Conservation (phyloP, 2,329 filamentous ascomycete genomes). For the Rutstroemia sp. region DNA sequence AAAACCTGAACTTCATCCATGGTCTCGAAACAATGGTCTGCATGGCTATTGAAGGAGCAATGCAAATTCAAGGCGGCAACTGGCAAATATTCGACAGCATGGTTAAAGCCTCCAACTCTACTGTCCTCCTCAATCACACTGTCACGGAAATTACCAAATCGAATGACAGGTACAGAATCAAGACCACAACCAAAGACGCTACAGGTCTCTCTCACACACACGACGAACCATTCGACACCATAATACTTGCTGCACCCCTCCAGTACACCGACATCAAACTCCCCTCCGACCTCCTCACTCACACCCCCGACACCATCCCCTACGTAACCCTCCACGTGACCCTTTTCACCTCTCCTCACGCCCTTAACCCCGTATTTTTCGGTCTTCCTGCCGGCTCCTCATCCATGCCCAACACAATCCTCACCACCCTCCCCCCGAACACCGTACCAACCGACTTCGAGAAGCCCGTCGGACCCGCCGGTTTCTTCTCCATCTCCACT, state of each 20-base stretch:
- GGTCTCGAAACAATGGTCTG: slow-evolving; percentile 83
- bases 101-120: slow-evolving; percentile 56
- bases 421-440: slow-evolving; percentile 68
- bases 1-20: slow-evolving; percentile 80
- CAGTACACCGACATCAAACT: slow-evolving; percentile 68
- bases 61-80: slow-evolving; percentile 76
- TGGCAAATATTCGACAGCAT: slow-evolving; percentile 91
- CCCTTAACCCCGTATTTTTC: slow-evolving; percentile 68
- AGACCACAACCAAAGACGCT: slow-evolving; percentile 17
- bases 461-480: slow-evolving; percentile 60
- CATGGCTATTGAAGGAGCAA: slow-evolving; percentile 79
- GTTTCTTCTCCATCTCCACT: slow-evolving; percentile 82
- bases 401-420: slow-evolving; percentile 62
- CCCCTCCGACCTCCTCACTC: slow-evolving; percentile 59
- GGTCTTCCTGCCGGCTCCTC: slow-evolving; percentile 46
- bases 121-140: slow-evolving; percentile 56
- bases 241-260: slow-evolving; percentile 76
- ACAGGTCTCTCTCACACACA: slow-evolving; percentile 6
- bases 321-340: slow-evolving; percentile 87
- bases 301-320: slow-evolving; percentile 67
- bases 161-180: slow-evolving; percentile 40
- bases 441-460: slow-evolving; percentile 37
- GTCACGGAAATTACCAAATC: slow-evolving; percentile 52
- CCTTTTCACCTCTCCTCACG: slow-evolving; percentile 70
- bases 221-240: slow-evolving; percentile 56